Conservation (phyloP, 768 basidiomycete species). For the Suillus subluteus region DNA sequence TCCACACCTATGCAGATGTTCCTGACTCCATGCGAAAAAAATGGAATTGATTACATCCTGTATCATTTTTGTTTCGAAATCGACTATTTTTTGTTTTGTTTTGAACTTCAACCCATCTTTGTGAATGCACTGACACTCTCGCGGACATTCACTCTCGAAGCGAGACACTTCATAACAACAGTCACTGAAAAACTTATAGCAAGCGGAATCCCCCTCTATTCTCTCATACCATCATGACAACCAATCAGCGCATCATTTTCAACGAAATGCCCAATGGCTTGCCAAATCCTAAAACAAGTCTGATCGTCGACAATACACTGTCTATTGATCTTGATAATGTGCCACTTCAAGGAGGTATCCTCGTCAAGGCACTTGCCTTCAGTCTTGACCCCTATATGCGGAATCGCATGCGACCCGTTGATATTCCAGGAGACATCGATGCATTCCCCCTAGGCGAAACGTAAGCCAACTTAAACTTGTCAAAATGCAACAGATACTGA, state of each 20-base stretch:
- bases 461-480: slow-evolving; percentile 7
- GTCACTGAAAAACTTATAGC: too few species aligned
- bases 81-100: too few species aligned
- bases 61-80: too few species aligned
- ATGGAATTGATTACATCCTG: too few species aligned
- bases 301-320: slow-evolving; percentile 45
- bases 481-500: background rate
- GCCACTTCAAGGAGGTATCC: slow-evolving; percentile 46
- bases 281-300: slow-evolving; percentile 48
- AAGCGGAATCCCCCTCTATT: too few species aligned
- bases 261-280: slow-evolving; percentile 42
- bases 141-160: background rate
- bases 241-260: slow-evolving; percentile 42
- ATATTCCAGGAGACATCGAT: slow-evolving; percentile 22
- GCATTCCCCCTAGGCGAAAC: slow-evolving; percentile 21
- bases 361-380: slow-evolving; percentile 53
- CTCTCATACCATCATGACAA: slow-evolving; percentile 11
- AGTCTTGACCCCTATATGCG: slow-evolving; percentile 51
- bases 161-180: too few species aligned
- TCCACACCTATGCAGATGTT: background rate
- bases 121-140: background rate
- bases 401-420: slow-evolving; percentile 39
- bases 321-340: slow-evolving; percentile 54
- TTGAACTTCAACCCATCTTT: background rate
- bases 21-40: background rate